phyloP scores from a whole-genome alignment of 1,139 yeast species.

The Sugiyamaella novakii region DNA sequence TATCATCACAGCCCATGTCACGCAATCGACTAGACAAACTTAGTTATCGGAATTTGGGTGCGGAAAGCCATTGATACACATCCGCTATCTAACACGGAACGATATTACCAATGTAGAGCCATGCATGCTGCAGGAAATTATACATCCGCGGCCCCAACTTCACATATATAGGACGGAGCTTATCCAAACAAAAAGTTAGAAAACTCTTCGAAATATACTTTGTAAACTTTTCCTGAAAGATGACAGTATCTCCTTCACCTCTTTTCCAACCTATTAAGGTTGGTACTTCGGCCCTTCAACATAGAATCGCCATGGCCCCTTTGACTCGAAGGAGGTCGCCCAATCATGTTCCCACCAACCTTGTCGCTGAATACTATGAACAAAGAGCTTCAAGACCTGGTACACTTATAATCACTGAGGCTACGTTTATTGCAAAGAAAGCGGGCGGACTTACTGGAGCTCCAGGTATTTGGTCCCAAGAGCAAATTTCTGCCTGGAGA shows the following conservation, averaged over 20 bases:
- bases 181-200: no score
- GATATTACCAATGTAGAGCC: no score
- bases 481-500: conserved; percentile 46
- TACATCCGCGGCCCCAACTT: no score
- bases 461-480: conserved; percentile 52
- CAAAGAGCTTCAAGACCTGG: conserved; percentile 59
- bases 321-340: conserved; percentile 52
- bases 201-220: no score
- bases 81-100: no score
- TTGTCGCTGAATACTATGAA: conserved; percentile 53
- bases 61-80: no score
- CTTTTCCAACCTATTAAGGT: conserved; percentile 38
- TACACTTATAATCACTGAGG: conserved; percentile 50
- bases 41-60: no score
- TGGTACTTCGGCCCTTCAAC: conserved; percentile 34
- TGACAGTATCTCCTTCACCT: conserved; percentile 8
- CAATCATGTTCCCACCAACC: conserved; percentile 49
- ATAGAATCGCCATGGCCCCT: conserved; percentile 57
- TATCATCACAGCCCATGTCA: no score
- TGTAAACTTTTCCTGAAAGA: no score
- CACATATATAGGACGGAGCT: no score
- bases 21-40: no score
- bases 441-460: conserved; percentile 41
- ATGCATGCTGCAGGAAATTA: no score
- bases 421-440: conserved; percentile 43